phyloP scores from a whole-genome alignment of 225 moss, liverwort and hornwort species.

The Straminergon stramineum region DNA sequence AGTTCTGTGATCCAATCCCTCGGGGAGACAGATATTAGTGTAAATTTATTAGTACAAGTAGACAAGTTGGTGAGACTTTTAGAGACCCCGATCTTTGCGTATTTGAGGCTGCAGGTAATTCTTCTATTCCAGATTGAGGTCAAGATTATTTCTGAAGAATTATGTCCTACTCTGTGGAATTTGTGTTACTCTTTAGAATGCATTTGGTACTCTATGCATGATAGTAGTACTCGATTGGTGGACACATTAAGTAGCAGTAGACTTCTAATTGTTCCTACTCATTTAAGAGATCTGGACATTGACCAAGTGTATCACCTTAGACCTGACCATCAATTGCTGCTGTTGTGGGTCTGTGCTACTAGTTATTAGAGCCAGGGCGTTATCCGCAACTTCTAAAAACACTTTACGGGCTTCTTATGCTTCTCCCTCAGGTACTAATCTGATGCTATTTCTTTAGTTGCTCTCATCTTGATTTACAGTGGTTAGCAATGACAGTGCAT shows the following conservation, averaged over 20 bases:
- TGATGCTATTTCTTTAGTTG: background rate
- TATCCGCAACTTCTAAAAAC: slow-evolving; percentile 91
- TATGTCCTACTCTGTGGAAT: background rate
- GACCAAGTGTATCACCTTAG: background rate
- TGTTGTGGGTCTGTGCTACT: slow-evolving; percentile 6
- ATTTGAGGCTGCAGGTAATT: slow-evolving; percentile 81
- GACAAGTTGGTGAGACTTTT: slow-evolving; percentile 96
- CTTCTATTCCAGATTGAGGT: background rate
- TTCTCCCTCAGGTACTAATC: slow-evolving; percentile 84
- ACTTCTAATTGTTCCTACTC: background rate
- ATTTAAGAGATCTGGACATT: background rate
- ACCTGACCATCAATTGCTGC: background rate
- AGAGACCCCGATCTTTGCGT: slow-evolving; percentile 96
- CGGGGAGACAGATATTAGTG: slow-evolving; percentile 88
- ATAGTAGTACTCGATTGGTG: background rate
- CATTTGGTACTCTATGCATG: background rate
- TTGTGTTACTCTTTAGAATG: background rate
- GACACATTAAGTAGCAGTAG: background rate
- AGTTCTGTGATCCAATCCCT: slow-evolving; percentile 86
- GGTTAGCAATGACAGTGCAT: background rate
- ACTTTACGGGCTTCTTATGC: slow-evolving; percentile 95
- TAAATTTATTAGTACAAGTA: slow-evolving; percentile 96
- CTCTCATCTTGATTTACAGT: background rate
- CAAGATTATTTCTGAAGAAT: background rate
- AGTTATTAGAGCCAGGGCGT: slow-evolving; percentile 90